A percentile compares a stretch with the other conserved stretches of the same genome.
Conservation (phyloP, 805 yeast genomes). For the Lipomyces orientalis region DNA sequence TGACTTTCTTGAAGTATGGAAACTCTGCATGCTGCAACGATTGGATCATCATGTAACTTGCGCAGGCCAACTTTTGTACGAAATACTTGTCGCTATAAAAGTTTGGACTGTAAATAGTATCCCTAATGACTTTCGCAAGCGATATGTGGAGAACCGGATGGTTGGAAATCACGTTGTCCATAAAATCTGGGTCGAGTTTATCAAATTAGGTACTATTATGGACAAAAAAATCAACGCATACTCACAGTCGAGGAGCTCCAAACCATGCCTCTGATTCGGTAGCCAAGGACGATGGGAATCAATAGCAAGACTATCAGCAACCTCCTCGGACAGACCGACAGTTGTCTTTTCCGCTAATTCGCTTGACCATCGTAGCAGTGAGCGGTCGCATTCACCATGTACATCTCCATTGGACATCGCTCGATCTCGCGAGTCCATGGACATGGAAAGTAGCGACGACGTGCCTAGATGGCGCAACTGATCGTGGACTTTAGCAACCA, state of each 20-base stretch:
- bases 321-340: constrained; percentile 32
- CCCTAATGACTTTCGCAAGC: constrained; percentile 18
- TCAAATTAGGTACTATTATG: background rate
- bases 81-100: constrained; percentile 21
- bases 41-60: constrained; percentile 32
- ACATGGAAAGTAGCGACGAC: constrained; percentile 6
- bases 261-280: constrained; percentile 17
- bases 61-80: constrained; percentile 28
- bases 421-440: background rate
- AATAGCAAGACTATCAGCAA: constrained; percentile 27
- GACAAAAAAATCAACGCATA: background rate
- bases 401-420: background rate
- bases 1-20: background rate
- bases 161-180: constrained; percentile 10
- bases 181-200: constrained; percentile 6
- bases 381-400: background rate
- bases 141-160: constrained; percentile 19
- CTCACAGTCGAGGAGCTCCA: constrained; percentile 25
- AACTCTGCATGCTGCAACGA: constrained; percentile 11
- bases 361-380: constrained; percentile 22
- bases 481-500: constrained; percentile 20
- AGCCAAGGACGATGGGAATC: constrained; percentile 32
- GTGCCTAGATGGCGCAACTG: constrained; percentile 14
- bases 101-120: constrained; percentile 13
- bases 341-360: constrained; percentile 21